A percentile compares a stretch with the other conserved stretches of the same genome.
phyloP scores from a whole-genome alignment of 257 asterid species.

The Nicotiana paniculata region DNA sequence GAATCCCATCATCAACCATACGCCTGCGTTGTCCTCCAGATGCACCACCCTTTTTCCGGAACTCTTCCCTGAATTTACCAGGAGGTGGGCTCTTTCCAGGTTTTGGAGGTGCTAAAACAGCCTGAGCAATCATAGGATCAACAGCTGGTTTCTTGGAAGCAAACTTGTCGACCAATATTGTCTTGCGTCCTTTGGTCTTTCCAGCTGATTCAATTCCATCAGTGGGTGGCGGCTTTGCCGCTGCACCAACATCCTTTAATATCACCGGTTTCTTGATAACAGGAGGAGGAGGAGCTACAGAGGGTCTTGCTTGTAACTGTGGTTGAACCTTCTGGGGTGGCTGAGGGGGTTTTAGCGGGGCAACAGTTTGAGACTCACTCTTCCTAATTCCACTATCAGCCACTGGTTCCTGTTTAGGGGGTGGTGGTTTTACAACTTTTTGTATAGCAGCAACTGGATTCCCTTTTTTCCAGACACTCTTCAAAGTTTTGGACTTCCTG shows the following conservation, averaged over 20 bases:
- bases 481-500: conserved; percentile 45
- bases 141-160: conserved; percentile 81
- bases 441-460: conserved; percentile 66
- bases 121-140: conserved; percentile 70
- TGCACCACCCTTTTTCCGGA: conserved; percentile 50
- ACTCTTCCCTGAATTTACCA: conserved; percentile 64
- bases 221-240: conserved; percentile 34
- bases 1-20: conserved; percentile 28
- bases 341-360: conserved; percentile 43
- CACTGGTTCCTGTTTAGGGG: conserved; percentile 35
- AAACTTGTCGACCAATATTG: conserved; percentile 88
- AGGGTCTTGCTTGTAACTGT: conserved; percentile 61
- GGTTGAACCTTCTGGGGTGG: conserved; percentile 61
- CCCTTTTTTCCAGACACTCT: conserved; percentile 98
- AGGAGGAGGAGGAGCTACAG: conserved; percentile 62
- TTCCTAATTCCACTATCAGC: conserved; percentile 28
- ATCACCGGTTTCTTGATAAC: conserved; percentile 59
- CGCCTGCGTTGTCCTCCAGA: conserved; percentile 70
- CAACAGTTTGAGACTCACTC: conserved; percentile 31
- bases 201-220: conserved; percentile 34
- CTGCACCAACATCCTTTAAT: conserved; percentile 74
- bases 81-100: conserved; percentile 56
- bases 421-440: conserved; percentile 53
- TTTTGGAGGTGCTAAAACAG: conserved; percentile 74
- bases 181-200: conserved; percentile 62